phyloP scores from a whole-genome alignment of 176 grass and related monocot genomes.

The Microstegium vimineum region DNA sequence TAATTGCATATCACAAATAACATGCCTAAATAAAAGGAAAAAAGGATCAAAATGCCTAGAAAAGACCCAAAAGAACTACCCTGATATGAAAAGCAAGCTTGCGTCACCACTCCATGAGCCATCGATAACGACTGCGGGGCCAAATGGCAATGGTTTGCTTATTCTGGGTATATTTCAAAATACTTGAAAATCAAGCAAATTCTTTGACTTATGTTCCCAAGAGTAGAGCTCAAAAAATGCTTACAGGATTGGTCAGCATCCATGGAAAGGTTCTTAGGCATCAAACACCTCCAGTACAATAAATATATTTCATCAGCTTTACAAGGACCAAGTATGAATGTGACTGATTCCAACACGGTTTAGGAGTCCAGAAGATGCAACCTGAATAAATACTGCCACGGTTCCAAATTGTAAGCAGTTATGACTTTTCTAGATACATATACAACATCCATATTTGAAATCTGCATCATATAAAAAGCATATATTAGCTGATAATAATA shows the following conservation, averaged over 20 bases:
- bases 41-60: background rate
- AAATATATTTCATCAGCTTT: background rate
- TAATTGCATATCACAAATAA: background rate
- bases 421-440: too few relatives aligned
- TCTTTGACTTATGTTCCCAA: background rate
- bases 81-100: background rate
- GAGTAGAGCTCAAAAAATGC: background rate
- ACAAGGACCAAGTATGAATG: background rate
- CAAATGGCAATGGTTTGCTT: constrained; percentile 10
- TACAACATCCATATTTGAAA: background rate
- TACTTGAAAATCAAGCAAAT: constrained; percentile 19
- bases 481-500: background rate
- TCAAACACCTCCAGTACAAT: background rate
- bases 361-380: constrained; percentile 7
- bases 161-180: constrained; percentile 9
- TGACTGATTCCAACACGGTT: background rate
- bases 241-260: background rate
- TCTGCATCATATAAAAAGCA: background rate
- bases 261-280: background rate
- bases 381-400: background rate
- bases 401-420: background rate
- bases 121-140: background rate
- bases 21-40: background rate
- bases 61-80: background rate
- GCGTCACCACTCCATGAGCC: background rate